phyloP scores from a whole-genome alignment of 306 rosid genomes.

The Biancaea sappan region DNA sequence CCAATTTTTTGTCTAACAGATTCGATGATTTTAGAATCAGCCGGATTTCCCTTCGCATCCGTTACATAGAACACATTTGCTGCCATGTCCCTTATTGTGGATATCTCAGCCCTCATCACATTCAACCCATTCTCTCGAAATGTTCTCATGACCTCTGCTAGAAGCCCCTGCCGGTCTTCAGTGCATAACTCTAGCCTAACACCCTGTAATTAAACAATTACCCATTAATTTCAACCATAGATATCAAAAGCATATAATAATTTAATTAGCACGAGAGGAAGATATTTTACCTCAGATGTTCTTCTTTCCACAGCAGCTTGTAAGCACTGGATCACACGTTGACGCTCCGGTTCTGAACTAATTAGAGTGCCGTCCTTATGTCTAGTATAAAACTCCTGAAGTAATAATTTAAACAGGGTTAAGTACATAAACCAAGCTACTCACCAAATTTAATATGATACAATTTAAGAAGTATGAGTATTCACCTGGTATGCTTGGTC shows the following conservation, averaged over 20 bases:
- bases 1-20: conserved; percentile 78
- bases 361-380: conserved; percentile 92
- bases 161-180: conserved; percentile 64
- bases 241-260: neutral
- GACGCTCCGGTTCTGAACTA: conserved; percentile 89
- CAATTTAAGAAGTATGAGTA: neutral
- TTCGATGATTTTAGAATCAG: conserved; percentile 62
- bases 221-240: neutral
- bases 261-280: neutral
- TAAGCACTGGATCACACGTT: conserved; percentile 85
- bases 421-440: conserved; percentile 7
- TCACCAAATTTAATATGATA: neutral
- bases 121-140: conserved; percentile 89
- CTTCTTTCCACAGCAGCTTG: conserved; percentile 87
- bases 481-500: conserved; percentile 70
- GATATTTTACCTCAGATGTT: conserved; percentile 67
- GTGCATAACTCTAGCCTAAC: conserved; percentile 73
- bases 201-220: conserved; percentile 57
- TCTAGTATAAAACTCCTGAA: conserved; percentile 85
- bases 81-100: conserved; percentile 56
- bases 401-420: conserved; percentile 8
- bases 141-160: conserved; percentile 87
- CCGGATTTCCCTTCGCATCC: conserved; percentile 64
- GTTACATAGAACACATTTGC: conserved; percentile 80
- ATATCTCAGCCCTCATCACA: conserved; percentile 86